These are phyloP conservation scores for Xylariaceae sp. DNA, from an alignment of 2,329 filamentous ascomycete genomes.

Conservation along the genomic window DNA sequence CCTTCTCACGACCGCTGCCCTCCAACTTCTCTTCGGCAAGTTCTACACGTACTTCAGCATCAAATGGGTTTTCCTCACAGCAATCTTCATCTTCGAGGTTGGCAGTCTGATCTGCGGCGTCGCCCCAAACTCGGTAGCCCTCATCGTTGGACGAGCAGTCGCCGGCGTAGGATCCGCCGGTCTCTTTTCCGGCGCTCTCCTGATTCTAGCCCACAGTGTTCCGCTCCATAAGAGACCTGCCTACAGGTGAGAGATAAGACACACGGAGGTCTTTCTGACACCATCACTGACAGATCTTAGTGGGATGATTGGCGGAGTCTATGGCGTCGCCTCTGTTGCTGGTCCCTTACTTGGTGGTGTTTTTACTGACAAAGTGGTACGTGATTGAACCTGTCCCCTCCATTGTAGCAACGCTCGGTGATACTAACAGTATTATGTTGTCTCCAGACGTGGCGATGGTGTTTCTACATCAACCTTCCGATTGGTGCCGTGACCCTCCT, in stretches of 20 bases:
- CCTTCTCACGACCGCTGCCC: conserved; percentile 34
- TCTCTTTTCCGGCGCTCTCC: conserved; percentile 35
- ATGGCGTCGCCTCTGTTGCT: conserved; percentile 36
- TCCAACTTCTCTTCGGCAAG: conserved; percentile 34
- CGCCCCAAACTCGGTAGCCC: conserved; percentile 24
- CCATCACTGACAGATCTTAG: too few relatives aligned
- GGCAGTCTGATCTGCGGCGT: conserved; percentile 35
- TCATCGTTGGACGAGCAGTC: conserved; percentile 28
- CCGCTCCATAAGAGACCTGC: conserved; percentile 23
- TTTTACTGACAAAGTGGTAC: conserved; percentile 30
- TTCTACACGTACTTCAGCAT: conserved; percentile 37
- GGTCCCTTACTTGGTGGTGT: conserved; percentile 30
- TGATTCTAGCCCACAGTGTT: conserved; percentile 32
- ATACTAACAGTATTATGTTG: conserved; percentile 4
- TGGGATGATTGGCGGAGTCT: conserved; percentile 29
- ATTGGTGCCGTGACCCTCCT: conserved; percentile 14
- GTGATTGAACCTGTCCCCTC: too few relatives aligned
- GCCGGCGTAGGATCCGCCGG: conserved; percentile 34
- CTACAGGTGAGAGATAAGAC: conserved; percentile 14
- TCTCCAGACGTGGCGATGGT: conserved; percentile 18
- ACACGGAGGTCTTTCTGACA: too few relatives aligned
- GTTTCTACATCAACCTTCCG: conserved; percentile 21
- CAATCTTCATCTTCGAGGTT: conserved; percentile 37
- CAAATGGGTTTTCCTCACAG: conserved; percentile 33
- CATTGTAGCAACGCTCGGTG: background rate